phyloP scores from a whole-genome alignment of 2,329 filamentous ascomycete genomes.

The Leptosphaerulina australis region DNA sequence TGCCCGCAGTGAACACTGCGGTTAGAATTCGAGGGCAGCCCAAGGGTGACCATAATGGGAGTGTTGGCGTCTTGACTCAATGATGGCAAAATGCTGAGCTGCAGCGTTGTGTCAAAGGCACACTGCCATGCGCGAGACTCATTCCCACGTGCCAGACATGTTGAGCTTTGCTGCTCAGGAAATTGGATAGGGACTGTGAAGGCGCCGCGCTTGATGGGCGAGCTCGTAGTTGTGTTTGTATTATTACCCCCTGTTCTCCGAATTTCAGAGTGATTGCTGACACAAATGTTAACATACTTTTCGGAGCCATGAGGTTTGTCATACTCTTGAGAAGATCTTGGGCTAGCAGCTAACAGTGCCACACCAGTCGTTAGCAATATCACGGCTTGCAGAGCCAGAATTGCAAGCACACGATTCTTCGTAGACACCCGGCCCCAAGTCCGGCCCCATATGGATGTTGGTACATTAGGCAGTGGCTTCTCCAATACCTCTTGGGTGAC shows the following conservation, averaged over 20 bases:
- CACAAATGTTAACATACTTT: neutral
- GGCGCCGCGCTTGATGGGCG: slow-evolving; percentile 27
- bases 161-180: slow-evolving; percentile 33
- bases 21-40: slow-evolving; percentile 5
- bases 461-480: slow-evolving; percentile 36
- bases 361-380: slow-evolving; percentile 27
- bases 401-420: slow-evolving; percentile 27
- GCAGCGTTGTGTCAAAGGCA: slow-evolving; percentile 23
- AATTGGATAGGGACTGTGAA: slow-evolving; percentile 27
- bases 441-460: slow-evolving; percentile 29
- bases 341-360: slow-evolving; percentile 21
- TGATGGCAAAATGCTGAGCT: slow-evolving; percentile 30
- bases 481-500: slow-evolving; percentile 7
- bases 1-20: slow-evolving; percentile 26
- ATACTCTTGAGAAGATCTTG: slow-evolving; percentile 16
- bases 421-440: slow-evolving; percentile 33
- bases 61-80: slow-evolving; percentile 5
- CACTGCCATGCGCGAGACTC: slow-evolving; percentile 38
- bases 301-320: neutral
- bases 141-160: slow-evolving; percentile 33
- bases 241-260: slow-evolving; percentile 5
- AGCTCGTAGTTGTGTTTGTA: neutral
- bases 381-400: slow-evolving; percentile 30
- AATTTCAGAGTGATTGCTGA: neutral
- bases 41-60: slow-evolving; percentile 27